Evolutionary conservation across 495 filamentous ascomycete genomes (phyloP).

Genomic region (Penicillium parvum): DNA sequence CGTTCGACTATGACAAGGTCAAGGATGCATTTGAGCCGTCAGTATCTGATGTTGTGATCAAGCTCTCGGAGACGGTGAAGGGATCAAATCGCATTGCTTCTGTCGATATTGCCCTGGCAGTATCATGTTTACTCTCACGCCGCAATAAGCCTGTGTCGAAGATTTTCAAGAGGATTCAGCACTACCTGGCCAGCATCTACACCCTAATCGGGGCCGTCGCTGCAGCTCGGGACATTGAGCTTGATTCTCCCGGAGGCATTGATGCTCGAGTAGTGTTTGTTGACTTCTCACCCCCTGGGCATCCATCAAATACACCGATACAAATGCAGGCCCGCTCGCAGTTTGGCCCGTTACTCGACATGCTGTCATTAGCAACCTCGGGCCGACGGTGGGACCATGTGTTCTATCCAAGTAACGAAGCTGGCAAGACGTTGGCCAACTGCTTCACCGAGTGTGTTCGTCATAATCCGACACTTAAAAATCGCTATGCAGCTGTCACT

Average conservation of each 20-base stretch:
- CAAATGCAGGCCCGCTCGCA: constrained; percentile 38
- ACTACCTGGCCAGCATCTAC: constrained; percentile 72
- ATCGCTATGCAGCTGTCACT: too few species aligned
- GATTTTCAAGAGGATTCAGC: constrained; percentile 60
- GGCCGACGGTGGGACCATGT: constrained; percentile 65
- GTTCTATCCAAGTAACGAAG: constrained; percentile 59
- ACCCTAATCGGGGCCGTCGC: constrained; percentile 66
- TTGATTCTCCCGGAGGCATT: constrained; percentile 66
- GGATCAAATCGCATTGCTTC: constrained; percentile 27
- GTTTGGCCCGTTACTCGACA: constrained; percentile 57
- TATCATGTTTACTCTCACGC: constrained; percentile 39
- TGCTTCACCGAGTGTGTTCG: too few species aligned
- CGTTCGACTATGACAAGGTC: constrained; percentile 34
- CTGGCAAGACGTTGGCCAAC: constrained; percentile 43
- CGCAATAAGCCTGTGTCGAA: constrained; percentile 44
- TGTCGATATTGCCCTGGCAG: constrained; percentile 43
- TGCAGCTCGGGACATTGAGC: constrained; percentile 54
- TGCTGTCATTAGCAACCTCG: constrained; percentile 61
- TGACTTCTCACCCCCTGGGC: constrained; percentile 28
- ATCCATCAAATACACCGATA: too few species aligned
- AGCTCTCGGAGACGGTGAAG: constrained; percentile 25
- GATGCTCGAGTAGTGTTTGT: constrained; percentile 74
- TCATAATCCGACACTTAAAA: too few species aligned
- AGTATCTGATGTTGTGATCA: constrained; percentile 30
- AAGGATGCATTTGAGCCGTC: constrained; percentile 38